Evolutionary conservation across 306 rosid species (phyloP), one percentile per base, ranked within the genome.

Genomic region (Urtica urens): DNA sequence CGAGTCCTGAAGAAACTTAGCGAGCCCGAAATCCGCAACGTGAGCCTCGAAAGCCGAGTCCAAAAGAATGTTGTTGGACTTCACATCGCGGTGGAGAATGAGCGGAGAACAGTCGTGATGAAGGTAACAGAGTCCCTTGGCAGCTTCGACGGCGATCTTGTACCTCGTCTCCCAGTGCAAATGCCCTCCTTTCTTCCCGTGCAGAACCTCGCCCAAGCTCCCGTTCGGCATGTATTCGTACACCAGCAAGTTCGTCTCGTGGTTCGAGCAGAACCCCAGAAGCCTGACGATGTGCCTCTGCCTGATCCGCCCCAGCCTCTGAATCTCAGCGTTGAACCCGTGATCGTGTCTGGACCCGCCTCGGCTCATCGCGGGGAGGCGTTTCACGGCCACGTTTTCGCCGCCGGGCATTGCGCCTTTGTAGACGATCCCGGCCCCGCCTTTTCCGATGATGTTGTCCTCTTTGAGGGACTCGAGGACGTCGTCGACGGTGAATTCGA

Each of bases 371-470:
- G 67, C 83, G 1, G 95, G 97, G 19, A 88, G 81, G 58, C 97
- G 77, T 64, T 88, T 88, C 30, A 88, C 97, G 22, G 97, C 97
- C 40, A 88, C 86, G 1, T 67, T 66, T 2, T 81, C 97, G 22
- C 93, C 87, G 38, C 63, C 72, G 1, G 76, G 75, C 95, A 84
- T 88, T 5, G 76, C 58, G 10, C 95, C 97, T 29, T 88, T 88
- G 64, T 88, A 88, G 11, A 88, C 97, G 74, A 80, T 88, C 54
- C 97, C 97, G n/a, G 97, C 97, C 26, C 97, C 97, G 37, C 97
- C 97, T 62, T 88, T 88, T 50, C 97, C 97, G 19, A 88, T 88
- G 7, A 88, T 88, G 61, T 84, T 88, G 46, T 88, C 97, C 44
- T 84, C 97, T 60, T 88, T 88, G 51, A 88, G 68, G 58, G 72